These are phyloP conservation scores for Colletotrichum sp. DNA, from an alignment of 2,329 filamentous ascomycete species.

Conservation along the genomic window DNA sequence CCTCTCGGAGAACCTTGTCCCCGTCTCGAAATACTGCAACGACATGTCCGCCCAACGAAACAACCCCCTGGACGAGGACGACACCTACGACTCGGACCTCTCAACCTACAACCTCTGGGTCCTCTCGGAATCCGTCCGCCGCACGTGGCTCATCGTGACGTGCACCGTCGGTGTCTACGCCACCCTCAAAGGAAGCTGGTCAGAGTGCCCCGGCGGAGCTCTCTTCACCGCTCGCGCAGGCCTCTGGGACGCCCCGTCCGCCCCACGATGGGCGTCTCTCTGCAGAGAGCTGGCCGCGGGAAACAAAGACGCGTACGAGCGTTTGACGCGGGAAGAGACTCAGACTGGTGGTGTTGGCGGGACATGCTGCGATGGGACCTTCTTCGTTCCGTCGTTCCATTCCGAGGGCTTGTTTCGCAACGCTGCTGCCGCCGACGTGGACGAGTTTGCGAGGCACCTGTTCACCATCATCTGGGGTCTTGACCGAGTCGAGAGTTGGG, in stretches of 20 bases:
- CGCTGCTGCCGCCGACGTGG: constrained; percentile 8
- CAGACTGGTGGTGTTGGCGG: not conserved
- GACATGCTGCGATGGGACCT: not conserved
- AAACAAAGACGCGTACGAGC: not conserved
- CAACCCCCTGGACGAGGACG: not conserved
- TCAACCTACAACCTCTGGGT: constrained; percentile 33
- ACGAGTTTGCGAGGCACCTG: constrained; percentile 15
- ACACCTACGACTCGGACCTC: constrained; percentile 9
- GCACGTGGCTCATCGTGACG: constrained; percentile 29
- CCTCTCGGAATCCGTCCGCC: constrained; percentile 31
- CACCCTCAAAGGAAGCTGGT: constrained; percentile 16
- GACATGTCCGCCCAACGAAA: not conserved
- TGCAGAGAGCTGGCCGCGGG: not conserved
- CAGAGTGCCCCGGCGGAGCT: constrained; percentile 25
- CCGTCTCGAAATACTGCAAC: not conserved
- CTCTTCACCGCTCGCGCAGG: constrained; percentile 29
- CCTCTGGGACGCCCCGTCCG: constrained; percentile 30
- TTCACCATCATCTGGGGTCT: constrained; percentile 8
- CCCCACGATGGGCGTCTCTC: constrained; percentile 25
- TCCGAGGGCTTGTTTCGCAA: not conserved
- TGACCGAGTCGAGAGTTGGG: constrained; percentile 16
- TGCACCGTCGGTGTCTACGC: constrained; percentile 24
- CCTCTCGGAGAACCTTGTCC: not conserved
- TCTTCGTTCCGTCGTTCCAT: not conserved
- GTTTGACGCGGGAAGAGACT: not conserved